phyloP scores from a whole-genome alignment of 805 yeast species.

The Yarrowia keelungensis region DNA sequence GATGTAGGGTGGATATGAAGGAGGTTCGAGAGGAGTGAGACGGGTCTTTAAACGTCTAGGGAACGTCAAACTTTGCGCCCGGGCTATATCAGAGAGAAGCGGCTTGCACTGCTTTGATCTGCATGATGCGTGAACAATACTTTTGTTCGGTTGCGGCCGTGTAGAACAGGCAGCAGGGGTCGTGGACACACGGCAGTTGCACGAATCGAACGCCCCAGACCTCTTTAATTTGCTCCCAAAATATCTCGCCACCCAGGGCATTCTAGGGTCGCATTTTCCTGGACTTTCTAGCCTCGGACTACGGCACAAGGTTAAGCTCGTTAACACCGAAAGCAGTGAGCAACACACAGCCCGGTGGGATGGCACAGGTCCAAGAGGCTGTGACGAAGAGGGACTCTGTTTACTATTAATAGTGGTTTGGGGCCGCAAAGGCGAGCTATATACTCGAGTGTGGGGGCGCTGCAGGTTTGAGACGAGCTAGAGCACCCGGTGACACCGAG shows the following conservation, averaged over 20 bases:
- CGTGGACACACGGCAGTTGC: too few relatives aligned
- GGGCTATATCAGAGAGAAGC: slow-evolving; percentile 24
- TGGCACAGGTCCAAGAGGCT: background rate
- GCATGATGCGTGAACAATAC: slow-evolving; percentile 27
- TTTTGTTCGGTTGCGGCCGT: slow-evolving; percentile 1
- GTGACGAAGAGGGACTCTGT: background rate
- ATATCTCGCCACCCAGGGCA: background rate
- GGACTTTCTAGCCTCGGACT: slow-evolving; percentile 3
- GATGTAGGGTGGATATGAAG: background rate
- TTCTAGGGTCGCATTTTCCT: background rate
- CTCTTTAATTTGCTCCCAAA: background rate
- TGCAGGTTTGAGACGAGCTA: too few relatives aligned
- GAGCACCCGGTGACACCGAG: background rate
- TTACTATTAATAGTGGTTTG: background rate
- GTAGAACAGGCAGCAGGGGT: too few relatives aligned
- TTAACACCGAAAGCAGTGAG: slow-evolving; percentile 24
- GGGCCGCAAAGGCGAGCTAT: background rate
- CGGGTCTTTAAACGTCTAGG: slow-evolving; percentile 20
- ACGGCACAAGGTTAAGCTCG: slow-evolving; percentile 19
- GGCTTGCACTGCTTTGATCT: slow-evolving; percentile 30
- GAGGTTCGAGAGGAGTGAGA: slow-evolving; percentile 5
- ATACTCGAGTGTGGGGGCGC: too few relatives aligned
- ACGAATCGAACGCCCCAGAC: background rate
- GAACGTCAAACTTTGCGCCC: slow-evolving; percentile 22
- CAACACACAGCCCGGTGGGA: slow-evolving; percentile 30